A percentile compares a stretch with the other conserved stretches of the same genome.
These are phyloP conservation scores for Syzygium aromaticum DNA, from an alignment of 345 rosid species.

Conservation along the genomic window DNA sequence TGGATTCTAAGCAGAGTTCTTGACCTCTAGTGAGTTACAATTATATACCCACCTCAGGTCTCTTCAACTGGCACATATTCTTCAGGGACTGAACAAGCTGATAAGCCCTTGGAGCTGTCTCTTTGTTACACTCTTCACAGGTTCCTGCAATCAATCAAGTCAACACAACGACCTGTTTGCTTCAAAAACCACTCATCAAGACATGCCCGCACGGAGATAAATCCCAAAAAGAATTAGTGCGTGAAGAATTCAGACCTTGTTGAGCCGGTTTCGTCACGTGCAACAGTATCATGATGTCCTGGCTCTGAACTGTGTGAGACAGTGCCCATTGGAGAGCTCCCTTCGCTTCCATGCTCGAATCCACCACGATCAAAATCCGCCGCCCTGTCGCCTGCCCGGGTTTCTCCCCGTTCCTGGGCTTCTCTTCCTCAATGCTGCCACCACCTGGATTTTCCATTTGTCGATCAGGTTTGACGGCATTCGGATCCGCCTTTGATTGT, in stretches of 20 bases:
- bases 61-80: conserved; percentile 54
- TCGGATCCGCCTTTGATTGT: conserved; percentile 23
- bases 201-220: not conserved
- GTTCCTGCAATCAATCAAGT: conserved; percentile 10
- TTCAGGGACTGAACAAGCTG: conserved; percentile 44
- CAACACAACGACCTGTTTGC: not conserved
- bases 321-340: conserved; percentile 90
- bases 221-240: not conserved
- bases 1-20: not conserved
- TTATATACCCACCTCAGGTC: conserved; percentile 56
- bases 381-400: conserved; percentile 31
- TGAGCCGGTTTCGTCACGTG: conserved; percentile 47
- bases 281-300: conserved; percentile 65
- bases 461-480: conserved; percentile 5
- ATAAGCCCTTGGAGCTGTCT: conserved; percentile 38
- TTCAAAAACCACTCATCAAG: not conserved
- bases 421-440: not conserved
- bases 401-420: conserved; percentile 3
- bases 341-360: conserved; percentile 67
- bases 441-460: conserved; percentile 1
- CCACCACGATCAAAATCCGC: conserved; percentile 80
- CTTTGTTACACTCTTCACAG: conserved; percentile 25
- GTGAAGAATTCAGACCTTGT: conserved; percentile 23
- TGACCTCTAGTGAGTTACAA: not conserved
- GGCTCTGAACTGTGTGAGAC: conserved; percentile 70